Evolutionary conservation across 768 basidiomycete species (phyloP), one percentile per base, ranked within the genome.

Genomic region (Lactarius akahatsu): DNA sequence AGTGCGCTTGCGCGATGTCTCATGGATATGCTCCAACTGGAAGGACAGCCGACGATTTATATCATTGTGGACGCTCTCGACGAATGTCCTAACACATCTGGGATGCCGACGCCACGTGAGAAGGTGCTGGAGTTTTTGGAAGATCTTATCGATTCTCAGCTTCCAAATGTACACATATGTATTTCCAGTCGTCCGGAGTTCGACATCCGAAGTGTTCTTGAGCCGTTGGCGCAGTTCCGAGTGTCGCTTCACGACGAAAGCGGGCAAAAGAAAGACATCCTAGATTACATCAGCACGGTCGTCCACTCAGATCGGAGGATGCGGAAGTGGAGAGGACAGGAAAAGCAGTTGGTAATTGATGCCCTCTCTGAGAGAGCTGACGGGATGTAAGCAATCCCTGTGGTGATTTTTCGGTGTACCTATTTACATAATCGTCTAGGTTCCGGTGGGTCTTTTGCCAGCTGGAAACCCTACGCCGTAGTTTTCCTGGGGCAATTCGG

Each of bases 401-500:
- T 4, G 54, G 15, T 11, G 6, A 10, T 8, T 8, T 4, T 32
- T 56, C 1, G 13, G 3, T 30, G 18, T 32, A 47, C 1, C 18
- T 4, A 2, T 8, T 56, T 20, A 56, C n/a, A 2, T 20, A 32
- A 32, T 0, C 1, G 18, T 0, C 1, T 15, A 56, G 54, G 54
- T 56, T 56, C 4, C 28, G 54, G 7, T 56, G 40, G 36, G 59
- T 60, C 3, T 41, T 60, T 41, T 60, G 59, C 45, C 54, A 55
- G 30, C 23, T 55, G 2, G 54, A 55, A 11, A 55, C 54, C 26
- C 54, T 55, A 6, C 54, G 54, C 7, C 54, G 26, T 15, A 32
- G 16, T 32, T 56, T 56, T 32, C 54, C 54, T 18, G 54, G 28
- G 3, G 30, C 54, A 32, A 56, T 56, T 20, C 54, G 30, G 30